phyloP scores from a whole-genome alignment of 2,329 filamentous ascomycete genomes.

The Neocatenulostroma microsporum region DNA sequence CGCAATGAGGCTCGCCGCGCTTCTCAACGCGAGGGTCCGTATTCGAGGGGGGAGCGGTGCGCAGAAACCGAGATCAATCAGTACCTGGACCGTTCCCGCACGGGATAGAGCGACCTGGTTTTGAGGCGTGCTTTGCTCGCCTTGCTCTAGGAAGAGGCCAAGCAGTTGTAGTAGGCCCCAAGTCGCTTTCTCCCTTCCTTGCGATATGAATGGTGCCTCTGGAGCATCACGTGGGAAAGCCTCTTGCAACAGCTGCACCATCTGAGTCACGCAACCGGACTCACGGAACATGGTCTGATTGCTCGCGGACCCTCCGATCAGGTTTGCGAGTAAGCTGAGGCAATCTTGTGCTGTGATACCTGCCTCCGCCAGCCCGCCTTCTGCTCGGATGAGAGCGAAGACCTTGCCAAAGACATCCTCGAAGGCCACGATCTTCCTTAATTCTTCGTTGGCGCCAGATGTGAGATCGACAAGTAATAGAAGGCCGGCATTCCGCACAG shows the following conservation, averaged over 20 bases:
- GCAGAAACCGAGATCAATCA: conserved; percentile 76
- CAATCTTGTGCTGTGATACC: conserved; percentile 88
- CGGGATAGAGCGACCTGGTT: conserved; percentile 86
- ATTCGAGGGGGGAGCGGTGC: conserved; percentile 65
- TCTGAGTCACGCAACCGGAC: conserved; percentile 68
- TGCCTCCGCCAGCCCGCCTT: conserved; percentile 75
- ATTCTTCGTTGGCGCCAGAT: conserved; percentile 66
- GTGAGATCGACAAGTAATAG: conserved; percentile 83
- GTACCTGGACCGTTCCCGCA: conserved; percentile 67
- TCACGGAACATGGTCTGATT: conserved; percentile 94
- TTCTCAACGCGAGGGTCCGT: conserved; percentile 74
- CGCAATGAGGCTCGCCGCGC: conserved; percentile 81
- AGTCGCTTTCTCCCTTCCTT: conserved; percentile 74
- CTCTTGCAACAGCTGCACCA: conserved; percentile 56
- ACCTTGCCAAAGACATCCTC: conserved; percentile 86
- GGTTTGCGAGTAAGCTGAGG: conserved; percentile 79
- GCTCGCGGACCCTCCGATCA: conserved; percentile 75
- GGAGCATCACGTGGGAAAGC: conserved; percentile 41
- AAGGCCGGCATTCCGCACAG: conserved; percentile 77
- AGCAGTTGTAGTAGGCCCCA: conserved; percentile 84
- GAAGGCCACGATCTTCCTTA: conserved; percentile 93
- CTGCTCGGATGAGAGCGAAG: conserved; percentile 71
- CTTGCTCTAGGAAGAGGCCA: conserved; percentile 72
- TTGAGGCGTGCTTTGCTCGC: conserved; percentile 69
- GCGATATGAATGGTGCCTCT: conserved; percentile 32